Evolutionary conservation across 1,284 basidiomycete genomes (phyloP).

Genomic region (Gomphus sp.): DNA sequence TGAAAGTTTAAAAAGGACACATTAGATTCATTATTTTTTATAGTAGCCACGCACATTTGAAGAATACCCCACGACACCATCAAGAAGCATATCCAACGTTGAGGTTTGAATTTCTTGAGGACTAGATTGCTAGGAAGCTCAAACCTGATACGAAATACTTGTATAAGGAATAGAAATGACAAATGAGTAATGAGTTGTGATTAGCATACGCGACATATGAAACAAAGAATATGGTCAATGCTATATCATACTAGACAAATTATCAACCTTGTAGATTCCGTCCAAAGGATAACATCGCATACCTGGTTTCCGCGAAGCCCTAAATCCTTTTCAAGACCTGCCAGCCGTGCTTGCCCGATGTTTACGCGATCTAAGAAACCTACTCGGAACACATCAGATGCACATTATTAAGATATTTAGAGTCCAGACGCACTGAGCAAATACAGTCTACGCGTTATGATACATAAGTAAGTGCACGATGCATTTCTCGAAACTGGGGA

Average conservation of each 20-base stretch:
- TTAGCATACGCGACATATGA: slow-evolving; percentile 14
- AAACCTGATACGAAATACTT: slow-evolving; percentile 2
- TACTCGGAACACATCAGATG: slow-evolving; percentile 8
- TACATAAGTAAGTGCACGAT: no score
- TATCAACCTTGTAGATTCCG: neutral
- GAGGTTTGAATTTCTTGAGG: slow-evolving; percentile 17
- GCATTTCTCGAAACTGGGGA: neutral
- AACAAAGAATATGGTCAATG: slow-evolving; percentile 9
- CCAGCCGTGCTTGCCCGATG: slow-evolving; percentile 19
- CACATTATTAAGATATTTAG: neutral
- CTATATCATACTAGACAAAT: slow-evolving; percentile 6
- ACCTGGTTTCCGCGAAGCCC: slow-evolving; percentile 10
- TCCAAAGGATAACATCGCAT: slow-evolving; percentile 9
- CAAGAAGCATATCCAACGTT: slow-evolving; percentile 17
- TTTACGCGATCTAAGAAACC: slow-evolving; percentile 20
- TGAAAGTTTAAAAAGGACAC: neutral
- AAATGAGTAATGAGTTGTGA: neutral
- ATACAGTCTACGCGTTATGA: slow-evolving; percentile 13
- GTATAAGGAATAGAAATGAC: neutral
- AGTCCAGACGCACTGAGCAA: slow-evolving; percentile 14
- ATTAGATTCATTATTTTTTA: no score
- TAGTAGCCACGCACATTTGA: slow-evolving; percentile 9
- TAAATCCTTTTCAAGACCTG: slow-evolving; percentile 15
- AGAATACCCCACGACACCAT: slow-evolving; percentile 18
- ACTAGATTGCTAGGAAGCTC: slow-evolving; percentile 19